These are phyloP conservation scores for Candida anglica DNA, from an alignment of 805 yeast genomes.

Conservation along the genomic window DNA sequence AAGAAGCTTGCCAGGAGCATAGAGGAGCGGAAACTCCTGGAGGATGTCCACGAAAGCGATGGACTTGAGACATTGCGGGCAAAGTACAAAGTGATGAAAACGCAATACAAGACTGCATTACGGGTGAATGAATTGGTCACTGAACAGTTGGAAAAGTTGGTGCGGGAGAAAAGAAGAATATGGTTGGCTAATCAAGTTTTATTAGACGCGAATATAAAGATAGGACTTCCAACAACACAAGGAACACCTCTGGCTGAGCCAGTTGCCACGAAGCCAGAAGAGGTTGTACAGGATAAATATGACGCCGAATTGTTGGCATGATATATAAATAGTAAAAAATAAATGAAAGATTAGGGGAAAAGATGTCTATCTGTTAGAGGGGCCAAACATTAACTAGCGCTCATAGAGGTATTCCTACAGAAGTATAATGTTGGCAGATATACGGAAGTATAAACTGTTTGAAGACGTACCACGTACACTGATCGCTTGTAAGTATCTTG, in stretches of 20 bases:
- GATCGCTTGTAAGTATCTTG: too few relatives aligned
- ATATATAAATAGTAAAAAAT: neutral
- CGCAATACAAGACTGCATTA: slow-evolving; percentile 32
- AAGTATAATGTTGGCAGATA: too few relatives aligned
- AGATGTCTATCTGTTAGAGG: too few relatives aligned
- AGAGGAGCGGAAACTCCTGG: slow-evolving; percentile 2
- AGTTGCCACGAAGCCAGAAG: neutral
- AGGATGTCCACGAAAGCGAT: slow-evolving; percentile 7
- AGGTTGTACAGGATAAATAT: slow-evolving; percentile 6
- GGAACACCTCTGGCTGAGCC: slow-evolving; percentile 7
- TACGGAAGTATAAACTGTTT: too few relatives aligned
- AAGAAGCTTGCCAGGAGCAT: slow-evolving; percentile 3
- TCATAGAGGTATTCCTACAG: too few relatives aligned
- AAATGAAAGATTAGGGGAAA: neutral
- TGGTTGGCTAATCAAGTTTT: slow-evolving; percentile 41
- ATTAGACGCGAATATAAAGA: slow-evolving; percentile 37
- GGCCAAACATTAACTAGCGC: too few relatives aligned
- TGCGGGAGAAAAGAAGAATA: slow-evolving; percentile 30
- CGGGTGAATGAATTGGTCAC: slow-evolving; percentile 36
- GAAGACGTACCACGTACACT: too few relatives aligned
- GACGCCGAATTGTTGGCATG: slow-evolving; percentile 9
- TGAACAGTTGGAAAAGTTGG: slow-evolving; percentile 18
- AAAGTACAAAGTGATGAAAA: slow-evolving; percentile 23
- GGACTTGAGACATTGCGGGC: slow-evolving; percentile 14
- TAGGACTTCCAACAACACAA: slow-evolving; percentile 27